Evolutionary conservation across 1,284 basidiomycete species (phyloP).

Genomic region (Ustilago cynodontis): DNA sequence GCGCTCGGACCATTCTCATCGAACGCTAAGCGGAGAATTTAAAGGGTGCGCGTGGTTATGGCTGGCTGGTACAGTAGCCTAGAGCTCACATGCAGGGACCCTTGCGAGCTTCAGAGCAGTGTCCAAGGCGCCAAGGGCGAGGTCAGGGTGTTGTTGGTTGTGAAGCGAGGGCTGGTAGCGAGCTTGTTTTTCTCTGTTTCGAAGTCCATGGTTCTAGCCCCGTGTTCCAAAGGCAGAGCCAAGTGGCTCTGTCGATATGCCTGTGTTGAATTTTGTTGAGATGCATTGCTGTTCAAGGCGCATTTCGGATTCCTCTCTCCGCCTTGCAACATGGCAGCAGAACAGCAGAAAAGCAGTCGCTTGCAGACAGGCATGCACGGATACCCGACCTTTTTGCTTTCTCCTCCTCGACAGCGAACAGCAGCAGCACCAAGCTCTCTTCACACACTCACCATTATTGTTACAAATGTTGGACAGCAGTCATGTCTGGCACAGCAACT

Average conservation of each 20-base stretch:
- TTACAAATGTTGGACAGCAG: background rate
- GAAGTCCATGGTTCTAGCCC: constrained; percentile 8
- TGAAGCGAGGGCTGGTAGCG: background rate
- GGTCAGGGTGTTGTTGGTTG: too few relatives aligned
- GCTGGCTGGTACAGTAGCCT: too few relatives aligned
- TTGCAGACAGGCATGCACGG: constrained; percentile 23
- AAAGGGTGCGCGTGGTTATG: background rate
- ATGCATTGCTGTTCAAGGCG: constrained; percentile 6
- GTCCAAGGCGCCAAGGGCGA: constrained; percentile 1
- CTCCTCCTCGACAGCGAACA: background rate
- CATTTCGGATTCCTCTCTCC: constrained; percentile 1
- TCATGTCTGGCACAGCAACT: too few relatives aligned
- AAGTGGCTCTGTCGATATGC: background rate
- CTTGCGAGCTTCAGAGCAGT: constrained; percentile 5
- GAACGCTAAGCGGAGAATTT: constrained; percentile 5
- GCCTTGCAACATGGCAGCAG: background rate
- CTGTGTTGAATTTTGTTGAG: constrained; percentile 18
- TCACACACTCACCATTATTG: background rate
- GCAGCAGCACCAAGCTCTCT: background rate
- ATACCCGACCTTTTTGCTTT: constrained; percentile 7
- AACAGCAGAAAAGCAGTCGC: constrained; percentile 1
- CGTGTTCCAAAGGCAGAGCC: background rate
- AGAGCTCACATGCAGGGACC: constrained; percentile 11
- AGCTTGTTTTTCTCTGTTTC: constrained; percentile 1
- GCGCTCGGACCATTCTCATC: background rate